Evolutionary conservation across 2,329 filamentous ascomycete species (phyloP).

Genomic region (Colletotrichum tropicicola): DNA sequence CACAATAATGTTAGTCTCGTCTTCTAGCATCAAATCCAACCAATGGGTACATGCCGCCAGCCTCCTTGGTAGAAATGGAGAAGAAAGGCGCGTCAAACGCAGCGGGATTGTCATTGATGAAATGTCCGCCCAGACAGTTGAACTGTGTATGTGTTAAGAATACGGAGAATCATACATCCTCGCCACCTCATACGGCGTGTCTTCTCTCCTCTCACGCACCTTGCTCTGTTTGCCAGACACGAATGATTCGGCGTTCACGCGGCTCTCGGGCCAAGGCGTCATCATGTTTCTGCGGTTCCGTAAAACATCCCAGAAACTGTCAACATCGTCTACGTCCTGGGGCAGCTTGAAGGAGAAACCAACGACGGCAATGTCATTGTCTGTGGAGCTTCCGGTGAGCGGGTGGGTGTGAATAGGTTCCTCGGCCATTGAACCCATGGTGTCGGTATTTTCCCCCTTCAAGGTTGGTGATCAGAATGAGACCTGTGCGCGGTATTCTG

Average conservation of each 20-base stretch:
- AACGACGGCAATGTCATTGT: conserved; percentile 41
- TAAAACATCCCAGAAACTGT: conserved; percentile 44
- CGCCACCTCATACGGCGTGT: too few relatives aligned
- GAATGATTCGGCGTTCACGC: conserved; percentile 39
- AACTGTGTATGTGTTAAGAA: conserved; percentile 34
- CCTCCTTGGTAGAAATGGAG: conserved; percentile 57
- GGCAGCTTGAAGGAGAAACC: conserved; percentile 49
- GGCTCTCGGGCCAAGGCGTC: conserved; percentile 42
- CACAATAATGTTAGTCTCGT: neutral
- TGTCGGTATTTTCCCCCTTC: neutral
- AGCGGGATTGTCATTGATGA: conserved; percentile 53
- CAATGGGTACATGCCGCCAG: conserved; percentile 52
- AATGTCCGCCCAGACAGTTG: conserved; percentile 39
- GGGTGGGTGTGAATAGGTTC: neutral
- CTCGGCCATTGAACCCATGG: neutral
- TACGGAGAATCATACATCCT: too few relatives aligned
- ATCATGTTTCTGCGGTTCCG: conserved; percentile 39
- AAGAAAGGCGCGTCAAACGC: conserved; percentile 63
- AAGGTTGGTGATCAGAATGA: too few relatives aligned
- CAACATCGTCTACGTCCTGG: conserved; percentile 40
- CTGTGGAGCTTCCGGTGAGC: neutral
- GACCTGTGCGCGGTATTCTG: too few relatives aligned
- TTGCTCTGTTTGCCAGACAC: conserved; percentile 21
- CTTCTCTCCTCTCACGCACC: too few relatives aligned
- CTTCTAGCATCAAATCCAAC: too few relatives aligned